phyloP scores from a whole-genome alignment of 768 basidiomycete species.

The Mycena rosella region DNA sequence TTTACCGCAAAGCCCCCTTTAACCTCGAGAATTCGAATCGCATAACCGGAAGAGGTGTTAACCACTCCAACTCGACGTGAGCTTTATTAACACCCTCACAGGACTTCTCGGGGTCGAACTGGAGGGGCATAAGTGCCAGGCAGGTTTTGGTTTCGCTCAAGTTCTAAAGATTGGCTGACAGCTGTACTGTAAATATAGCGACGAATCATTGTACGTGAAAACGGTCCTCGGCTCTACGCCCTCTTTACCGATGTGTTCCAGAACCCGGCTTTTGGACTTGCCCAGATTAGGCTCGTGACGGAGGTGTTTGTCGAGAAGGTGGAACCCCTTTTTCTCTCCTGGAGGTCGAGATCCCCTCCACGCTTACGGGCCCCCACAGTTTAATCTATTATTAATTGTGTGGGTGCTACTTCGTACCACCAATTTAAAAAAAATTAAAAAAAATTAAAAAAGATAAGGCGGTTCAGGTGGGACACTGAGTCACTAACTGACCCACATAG shows the following conservation, averaged over 20 bases:
- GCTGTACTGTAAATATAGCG: neutral
- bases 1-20: slow-evolving; percentile 2
- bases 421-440: too few relatives aligned
- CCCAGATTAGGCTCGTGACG: slow-evolving; percentile 55
- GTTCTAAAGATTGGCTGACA: neutral
- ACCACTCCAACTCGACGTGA: too few relatives aligned
- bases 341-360: too few relatives aligned
- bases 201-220: neutral
- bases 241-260: too few relatives aligned
- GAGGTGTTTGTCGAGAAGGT: slow-evolving; percentile 52
- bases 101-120: slow-evolving; percentile 3
- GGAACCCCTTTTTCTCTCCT: too few relatives aligned
- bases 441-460: too few relatives aligned
- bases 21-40: neutral
- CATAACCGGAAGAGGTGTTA: slow-evolving; percentile 10
- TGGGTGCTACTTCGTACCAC: too few relatives aligned
- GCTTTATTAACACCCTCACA: too few relatives aligned
- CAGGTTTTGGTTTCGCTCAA: neutral
- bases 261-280: slow-evolving; percentile 62
- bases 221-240: too few relatives aligned
- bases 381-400: too few relatives aligned
- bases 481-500: slow-evolving; percentile 26
- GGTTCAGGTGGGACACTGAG: too few relatives aligned
- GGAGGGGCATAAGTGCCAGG: slow-evolving; percentile 18
- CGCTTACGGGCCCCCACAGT: too few relatives aligned